Base-by-base conservation (phyloP, 495 filamentous ascomycete species). In the Cryomyces minteri region DNA sequence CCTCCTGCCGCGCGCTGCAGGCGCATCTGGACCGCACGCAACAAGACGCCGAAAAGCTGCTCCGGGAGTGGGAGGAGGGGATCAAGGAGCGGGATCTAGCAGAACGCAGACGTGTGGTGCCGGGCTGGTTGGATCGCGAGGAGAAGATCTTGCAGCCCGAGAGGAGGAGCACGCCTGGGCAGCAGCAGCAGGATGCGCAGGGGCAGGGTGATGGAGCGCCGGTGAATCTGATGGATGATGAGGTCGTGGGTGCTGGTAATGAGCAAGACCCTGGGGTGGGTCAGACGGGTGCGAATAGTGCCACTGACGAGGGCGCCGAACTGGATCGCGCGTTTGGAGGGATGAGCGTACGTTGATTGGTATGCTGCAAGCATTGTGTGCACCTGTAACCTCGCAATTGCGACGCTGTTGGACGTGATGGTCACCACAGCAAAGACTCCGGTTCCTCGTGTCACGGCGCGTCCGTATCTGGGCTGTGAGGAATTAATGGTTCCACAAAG, bases 51-150 rank as follows among this genome's bases (percentile, higher is more conserved):
- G 71, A 79, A 39, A 63, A 67, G 38, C 68, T 71, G n/a, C 63
- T 95, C 41, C 63, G 62, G 41, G 71, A 69, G 6, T 82, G 90
- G 68, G 79, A 88, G 53, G 73, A 76, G 51, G 65, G 68, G 4
- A 79, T 88, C 48, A 61, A 63, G 39, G 76, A 83, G 42, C 70
- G 81, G 41, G 90, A 96, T 47, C 64, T 98, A 46, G 84, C 84
- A 32, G 90, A 96, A 72, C 94, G 94, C 70, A 62, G 90, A 44
- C 69, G 86, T 14, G 70, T 94, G 32, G 90, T 90, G 37, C 90
- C 90, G 11, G 90, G 90, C 1, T 98, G 88, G 83, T 62, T 98
- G 54, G 90, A 98, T 59, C 80, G 84, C 33, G 84, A 94, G 30
- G 79, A 82, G 58, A 73, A 82, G 54, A 63, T 98, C 45, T 60